Evolutionary conservation across 1,284 basidiomycete species (phyloP).

Genomic region (Sporisorium graminicola): DNA sequence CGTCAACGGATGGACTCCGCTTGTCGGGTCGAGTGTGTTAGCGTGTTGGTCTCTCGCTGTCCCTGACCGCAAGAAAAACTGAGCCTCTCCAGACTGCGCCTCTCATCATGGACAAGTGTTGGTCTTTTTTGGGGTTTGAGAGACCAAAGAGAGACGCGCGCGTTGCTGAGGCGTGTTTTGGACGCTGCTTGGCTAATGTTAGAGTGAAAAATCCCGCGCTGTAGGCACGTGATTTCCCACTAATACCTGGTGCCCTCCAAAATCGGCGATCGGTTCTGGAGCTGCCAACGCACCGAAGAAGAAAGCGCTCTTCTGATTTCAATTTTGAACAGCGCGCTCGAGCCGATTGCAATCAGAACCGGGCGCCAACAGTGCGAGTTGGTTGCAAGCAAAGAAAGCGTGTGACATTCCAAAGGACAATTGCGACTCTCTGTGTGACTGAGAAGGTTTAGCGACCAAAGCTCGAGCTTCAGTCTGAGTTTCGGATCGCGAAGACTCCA

Average conservation of each 20-base stretch:
- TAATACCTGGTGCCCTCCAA: no score
- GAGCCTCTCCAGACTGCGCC: not conserved
- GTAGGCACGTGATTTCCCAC: conserved; percentile 16
- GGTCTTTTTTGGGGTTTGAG: conserved; percentile 1
- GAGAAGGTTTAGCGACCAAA: no score
- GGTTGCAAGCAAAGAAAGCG: no score
- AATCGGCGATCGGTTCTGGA: conserved; percentile 12
- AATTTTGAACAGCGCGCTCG: no score
- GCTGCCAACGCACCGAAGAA: not conserved
- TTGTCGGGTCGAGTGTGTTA: not conserved
- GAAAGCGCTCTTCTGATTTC: not conserved
- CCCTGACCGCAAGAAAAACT: no score
- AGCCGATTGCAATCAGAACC: no score
- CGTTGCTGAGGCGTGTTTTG: conserved; percentile 1
- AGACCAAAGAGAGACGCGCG: not conserved
- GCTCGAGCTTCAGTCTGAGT: not conserved
- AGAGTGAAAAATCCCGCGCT: conserved; percentile 1
- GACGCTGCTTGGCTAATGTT: not conserved
- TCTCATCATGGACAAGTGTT: conserved; percentile 1
- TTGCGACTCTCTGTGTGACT: no score
- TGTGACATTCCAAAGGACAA: no score
- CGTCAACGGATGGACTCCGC: not conserved
- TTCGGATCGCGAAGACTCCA: not conserved
- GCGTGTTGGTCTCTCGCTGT: conserved; percentile 4
- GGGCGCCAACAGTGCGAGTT: no score